Conservation (phyloP, 176 grass and related monocot species). For the Hordeum marinum region DNA sequence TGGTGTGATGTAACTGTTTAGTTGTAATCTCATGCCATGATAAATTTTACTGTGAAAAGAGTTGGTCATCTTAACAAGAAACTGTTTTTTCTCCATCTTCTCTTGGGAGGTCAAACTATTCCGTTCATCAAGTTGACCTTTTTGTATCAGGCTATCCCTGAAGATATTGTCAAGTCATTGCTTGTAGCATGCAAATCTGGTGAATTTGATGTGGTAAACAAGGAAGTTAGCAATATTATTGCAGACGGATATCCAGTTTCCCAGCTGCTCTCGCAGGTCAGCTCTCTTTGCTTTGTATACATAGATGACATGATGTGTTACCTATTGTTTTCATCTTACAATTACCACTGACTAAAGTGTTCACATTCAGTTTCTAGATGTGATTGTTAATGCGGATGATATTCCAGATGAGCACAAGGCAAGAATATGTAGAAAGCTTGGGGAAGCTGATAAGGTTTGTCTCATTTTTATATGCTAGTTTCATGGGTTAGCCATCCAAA, state of each 20-base stretch:
- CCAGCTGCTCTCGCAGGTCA: constrained; percentile 80
- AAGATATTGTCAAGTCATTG: constrained; percentile 71
- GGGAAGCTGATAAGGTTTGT: constrained; percentile 94
- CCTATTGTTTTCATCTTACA: constrained; percentile 11
- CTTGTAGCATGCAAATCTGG: constrained; percentile 79
- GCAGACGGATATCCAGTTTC: constrained; percentile 96
- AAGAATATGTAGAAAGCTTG: constrained; percentile 92
- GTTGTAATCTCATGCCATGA: neutral
- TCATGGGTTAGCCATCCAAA: neutral
- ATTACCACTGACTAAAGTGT: constrained; percentile 31
- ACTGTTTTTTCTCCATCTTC: neutral
- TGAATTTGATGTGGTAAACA: constrained; percentile 86
- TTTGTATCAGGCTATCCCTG: constrained; percentile 73
- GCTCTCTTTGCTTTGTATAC: neutral
- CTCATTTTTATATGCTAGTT: neutral
- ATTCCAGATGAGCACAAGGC: constrained; percentile 91
- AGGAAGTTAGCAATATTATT: constrained; percentile 88
- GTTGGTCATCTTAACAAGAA: neutral
- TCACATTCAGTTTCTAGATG: constrained; percentile 72
- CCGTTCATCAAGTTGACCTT: constrained; percentile 16
- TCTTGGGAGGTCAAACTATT: neutral
- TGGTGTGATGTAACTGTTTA: neutral
- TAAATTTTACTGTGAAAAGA: constrained; percentile 6
- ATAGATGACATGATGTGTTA: constrained; percentile 5
- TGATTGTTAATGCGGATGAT: constrained; percentile 59